Base-by-base conservation (phyloP, 2,329 filamentous ascomycete genomes). In the Phoma sp. region DNA sequence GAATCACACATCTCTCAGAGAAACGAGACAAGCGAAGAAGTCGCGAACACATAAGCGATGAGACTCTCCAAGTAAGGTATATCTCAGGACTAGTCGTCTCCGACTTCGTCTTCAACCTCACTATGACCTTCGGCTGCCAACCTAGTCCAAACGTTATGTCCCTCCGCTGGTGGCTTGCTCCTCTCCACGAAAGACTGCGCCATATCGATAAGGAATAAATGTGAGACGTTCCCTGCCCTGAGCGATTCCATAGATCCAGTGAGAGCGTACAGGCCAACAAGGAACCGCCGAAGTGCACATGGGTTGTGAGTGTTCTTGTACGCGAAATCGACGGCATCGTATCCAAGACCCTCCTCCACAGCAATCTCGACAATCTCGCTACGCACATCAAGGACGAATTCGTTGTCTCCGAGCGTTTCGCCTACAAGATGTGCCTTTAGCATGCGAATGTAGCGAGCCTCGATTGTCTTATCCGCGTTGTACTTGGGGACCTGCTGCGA, bases 341-440 rank as follows among this genome's bases (percentile, higher is more conserved):
- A 47, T 11, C 26, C 18, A n/a, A 20, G 20, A 4, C 34, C 30
- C 20, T 11, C 32, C 5, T 33, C 9, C 5, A 43, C 17, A 14
- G 32, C 45, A 29, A 23, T 17, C 9, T 38, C 26, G 15, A 33
- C 26, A 6, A 43, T 53, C 10, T 37, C 20, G 18, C 5, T 42
- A 15, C 37, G 42, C 15, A 53, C 37, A 14, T 25, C 30, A n/a
- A 15, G n/a, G 4, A 42, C 17, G n/a, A 47, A 42, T 1, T 42
- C 42, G 4, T 9, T 4, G 15, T 53, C 36, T 17, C 23, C 6
- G 2, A 53, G 14, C 7, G 30, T 18, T 5, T 18, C 18, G 30
- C 42, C 50, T 1, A 53, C 23, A 23, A 53, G 38, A 17, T 47
- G 50, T 9, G 37, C 50, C 26, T 33, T 47, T 12, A 40, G 23